Evolutionary conservation across 208 protist genomes (phyloP).

Genomic region (Acanthamoeba royreba): DNA sequence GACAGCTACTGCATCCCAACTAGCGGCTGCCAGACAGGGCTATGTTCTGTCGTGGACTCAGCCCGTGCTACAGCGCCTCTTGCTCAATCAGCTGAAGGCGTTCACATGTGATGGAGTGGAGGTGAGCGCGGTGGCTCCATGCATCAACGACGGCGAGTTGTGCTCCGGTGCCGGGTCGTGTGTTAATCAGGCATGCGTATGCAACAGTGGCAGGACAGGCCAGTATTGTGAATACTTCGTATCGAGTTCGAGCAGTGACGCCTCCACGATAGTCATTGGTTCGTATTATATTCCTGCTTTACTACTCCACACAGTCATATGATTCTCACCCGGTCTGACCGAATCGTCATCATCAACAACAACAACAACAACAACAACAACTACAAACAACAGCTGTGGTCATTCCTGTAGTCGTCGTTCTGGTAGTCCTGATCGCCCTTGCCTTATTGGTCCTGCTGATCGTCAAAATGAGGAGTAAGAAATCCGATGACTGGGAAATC

Average conservation of each 20-base stretch:
- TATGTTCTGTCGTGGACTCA: neutral
- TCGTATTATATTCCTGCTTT: neutral
- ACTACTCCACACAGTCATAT: no score
- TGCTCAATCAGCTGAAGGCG: neutral
- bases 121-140: neutral
- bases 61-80: neutral
- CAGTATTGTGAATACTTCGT: neutral
- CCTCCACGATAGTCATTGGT: neutral
- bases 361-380: no score
- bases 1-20: neutral
- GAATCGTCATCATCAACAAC: no score
- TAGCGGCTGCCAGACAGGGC: neutral
- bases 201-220: neutral
- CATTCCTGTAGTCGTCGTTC: neutral
- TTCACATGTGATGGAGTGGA: neutral
- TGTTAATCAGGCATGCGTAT: neutral
- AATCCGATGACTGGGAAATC: neutral
- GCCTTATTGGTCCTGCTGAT: neutral
- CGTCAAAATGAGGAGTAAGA: neutral
- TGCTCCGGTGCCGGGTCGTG: neutral
- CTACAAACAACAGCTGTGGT: no score
- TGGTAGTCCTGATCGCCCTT: neutral
- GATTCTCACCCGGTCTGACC: no score
- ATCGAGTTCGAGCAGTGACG: no score
- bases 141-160: neutral